Conservation (phyloP, 495 filamentous ascomycete genomes). For the Penicillium daleae region DNA sequence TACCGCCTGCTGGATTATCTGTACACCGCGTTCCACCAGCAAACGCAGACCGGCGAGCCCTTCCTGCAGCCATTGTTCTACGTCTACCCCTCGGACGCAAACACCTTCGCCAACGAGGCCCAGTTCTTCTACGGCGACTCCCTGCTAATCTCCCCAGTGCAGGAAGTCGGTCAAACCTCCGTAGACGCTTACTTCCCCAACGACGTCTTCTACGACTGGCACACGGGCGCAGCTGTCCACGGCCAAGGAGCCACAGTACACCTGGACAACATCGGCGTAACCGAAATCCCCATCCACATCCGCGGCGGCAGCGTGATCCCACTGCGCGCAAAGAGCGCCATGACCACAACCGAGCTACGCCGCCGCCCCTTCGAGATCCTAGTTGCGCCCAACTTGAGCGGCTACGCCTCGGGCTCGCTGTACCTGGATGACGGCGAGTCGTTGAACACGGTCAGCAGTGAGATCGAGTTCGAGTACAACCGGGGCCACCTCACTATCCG, state of each 20-base stretch:
- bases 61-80: slow-evolving; percentile 72
- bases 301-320: slow-evolving; percentile 73
- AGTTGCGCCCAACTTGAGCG: slow-evolving; percentile 60
- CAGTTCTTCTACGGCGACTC: slow-evolving; percentile 78
- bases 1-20: slow-evolving; percentile 81
- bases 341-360: slow-evolving; percentile 72
- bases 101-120: slow-evolving; percentile 60
- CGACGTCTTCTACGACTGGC: slow-evolving; percentile 80
- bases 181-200: slow-evolving; percentile 75
- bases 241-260: slow-evolving; percentile 59
- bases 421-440: slow-evolving; percentile 68
- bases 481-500: slow-evolving; percentile 51
- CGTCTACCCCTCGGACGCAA: slow-evolving; percentile 67
- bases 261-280: slow-evolving; percentile 58
- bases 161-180: slow-evolving; percentile 60
- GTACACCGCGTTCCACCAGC: slow-evolving; percentile 72
- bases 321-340: slow-evolving; percentile 59
- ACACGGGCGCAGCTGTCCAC: slow-evolving; percentile 59
- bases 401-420: slow-evolving; percentile 53
- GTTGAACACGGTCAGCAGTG: slow-evolving; percentile 46
- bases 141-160: slow-evolving; percentile 76
- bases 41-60: slow-evolving; percentile 70
- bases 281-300: slow-evolving; percentile 74
- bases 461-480: slow-evolving; percentile 58
- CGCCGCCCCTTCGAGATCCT: slow-evolving; percentile 70